Percentiles rank a stretch among this genome's conserved stretches.
Conservation (phyloP, 1,284 basidiomycete genomes). For the Volvariella volvacea region DNA sequence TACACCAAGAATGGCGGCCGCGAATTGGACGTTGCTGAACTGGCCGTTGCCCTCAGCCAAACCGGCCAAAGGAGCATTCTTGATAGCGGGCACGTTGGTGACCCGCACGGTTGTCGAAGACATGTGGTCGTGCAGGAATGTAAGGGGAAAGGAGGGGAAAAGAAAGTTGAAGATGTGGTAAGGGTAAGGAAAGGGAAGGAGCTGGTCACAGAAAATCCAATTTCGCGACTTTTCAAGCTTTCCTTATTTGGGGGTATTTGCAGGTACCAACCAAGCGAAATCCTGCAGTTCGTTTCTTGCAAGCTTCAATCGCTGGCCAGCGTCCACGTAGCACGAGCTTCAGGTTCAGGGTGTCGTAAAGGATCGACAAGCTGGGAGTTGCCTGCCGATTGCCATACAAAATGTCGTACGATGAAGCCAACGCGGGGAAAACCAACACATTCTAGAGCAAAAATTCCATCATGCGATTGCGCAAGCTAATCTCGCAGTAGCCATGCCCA, state of each 20-base stretch:
- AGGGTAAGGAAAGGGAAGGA: neutral
- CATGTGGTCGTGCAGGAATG: constrained; percentile 16
- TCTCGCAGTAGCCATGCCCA: no score
- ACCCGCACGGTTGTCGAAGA: constrained; percentile 42
- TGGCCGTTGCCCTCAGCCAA: constrained; percentile 84
- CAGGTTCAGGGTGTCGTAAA: neutral
- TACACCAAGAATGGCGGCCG: constrained; percentile 65
- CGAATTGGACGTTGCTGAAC: constrained; percentile 82
- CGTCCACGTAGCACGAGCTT: neutral
- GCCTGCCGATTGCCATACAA: neutral
- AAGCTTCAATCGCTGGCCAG: neutral
- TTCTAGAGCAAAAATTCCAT: no score
- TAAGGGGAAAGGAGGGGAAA: neutral
- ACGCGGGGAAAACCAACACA: no score
- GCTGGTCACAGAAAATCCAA: neutral
- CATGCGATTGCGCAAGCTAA: no score
- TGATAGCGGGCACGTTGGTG: constrained; percentile 62
- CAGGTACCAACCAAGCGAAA: neutral
- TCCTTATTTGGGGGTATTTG: constrained; percentile 1
- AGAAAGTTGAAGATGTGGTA: neutral
- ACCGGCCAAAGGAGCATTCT: constrained; percentile 77
- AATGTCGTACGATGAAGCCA: neutral
- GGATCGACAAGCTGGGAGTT: neutral
- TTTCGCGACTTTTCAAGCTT: neutral
- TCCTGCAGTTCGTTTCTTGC: neutral